Conservation (phyloP, 805 yeast genomes). For the Candida sithepensis region DNA sequence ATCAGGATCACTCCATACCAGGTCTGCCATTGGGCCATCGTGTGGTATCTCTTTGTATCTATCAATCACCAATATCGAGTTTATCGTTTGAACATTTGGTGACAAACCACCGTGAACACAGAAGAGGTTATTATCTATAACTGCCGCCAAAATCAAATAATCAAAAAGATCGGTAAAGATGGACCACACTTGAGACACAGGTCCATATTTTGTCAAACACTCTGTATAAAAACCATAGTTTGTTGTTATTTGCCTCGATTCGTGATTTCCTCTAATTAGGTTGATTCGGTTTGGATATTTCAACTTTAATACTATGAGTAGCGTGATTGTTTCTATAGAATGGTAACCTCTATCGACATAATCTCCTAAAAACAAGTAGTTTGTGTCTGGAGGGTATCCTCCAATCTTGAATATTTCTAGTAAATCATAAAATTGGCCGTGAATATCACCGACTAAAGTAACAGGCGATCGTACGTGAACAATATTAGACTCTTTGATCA, state of each 20-base stretch:
- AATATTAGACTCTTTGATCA: constrained; percentile 80
- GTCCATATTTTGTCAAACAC: constrained; percentile 84
- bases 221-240: constrained; percentile 97
- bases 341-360: constrained; percentile 95
- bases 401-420: constrained; percentile 92
- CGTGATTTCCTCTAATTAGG: constrained; percentile 92
- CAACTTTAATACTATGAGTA: constrained; percentile 76
- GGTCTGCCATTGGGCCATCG: constrained; percentile 99
- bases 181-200: constrained; percentile 72
- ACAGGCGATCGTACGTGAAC: constrained; percentile 82
- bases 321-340: constrained; percentile 86
- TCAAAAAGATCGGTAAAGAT: constrained; percentile 92
- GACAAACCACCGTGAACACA: constrained; percentile 97
- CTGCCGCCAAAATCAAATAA: constrained; percentile 81
- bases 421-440: constrained; percentile 94
- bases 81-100: constrained; percentile 91
- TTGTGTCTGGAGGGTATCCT: constrained; percentile 89
- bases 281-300: constrained; percentile 83
- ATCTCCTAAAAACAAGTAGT: constrained; percentile 90
- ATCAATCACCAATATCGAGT: constrained; percentile 87
- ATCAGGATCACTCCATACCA: constrained; percentile 99
- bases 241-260: constrained; percentile 93
- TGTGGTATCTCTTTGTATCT: constrained; percentile 95
- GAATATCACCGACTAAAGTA: constrained; percentile 96
- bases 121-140: constrained; percentile 84